Evolutionary conservation across 2,329 filamentous ascomycete genomes (phyloP), one percentile per base, ranked within the genome.

Genomic region (Calonectria ilicicola): DNA sequence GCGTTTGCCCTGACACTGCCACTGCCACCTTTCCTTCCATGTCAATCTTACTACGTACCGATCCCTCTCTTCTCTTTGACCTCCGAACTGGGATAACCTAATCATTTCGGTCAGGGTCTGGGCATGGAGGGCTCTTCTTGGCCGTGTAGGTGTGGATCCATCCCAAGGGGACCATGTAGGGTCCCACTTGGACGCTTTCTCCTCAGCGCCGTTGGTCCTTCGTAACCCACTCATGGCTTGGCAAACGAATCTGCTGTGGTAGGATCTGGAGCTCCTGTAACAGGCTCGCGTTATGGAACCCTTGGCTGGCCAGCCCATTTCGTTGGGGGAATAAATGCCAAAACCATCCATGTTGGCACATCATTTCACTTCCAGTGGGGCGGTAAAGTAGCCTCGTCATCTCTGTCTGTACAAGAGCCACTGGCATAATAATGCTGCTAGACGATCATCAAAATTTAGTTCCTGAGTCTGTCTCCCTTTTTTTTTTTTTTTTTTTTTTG

Each of bases 31-130:
- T 63, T 63, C 44, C 38, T 14, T 46, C 32, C 56, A 62, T 44
- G 58, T 46, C 26, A 63, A 63, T 68, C 29, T 23, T 46, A 27
- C 58, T 63, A 44, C 40, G 58, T 65, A 65, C 62, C 58, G 35
- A 63, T 63, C 58, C 32, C 38, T 27, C 23, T 63, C 58, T 49
- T 35, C 62, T 26, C 42, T 65, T 65, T 3, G n/a, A 21, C 27
- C 44, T 65, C 62, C 35, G 62, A 21, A 46, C 44, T 69, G 35
- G 67, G 44, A 64, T n/a, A 56, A 56, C 58, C 58, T 66, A 70
- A 66, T 70, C 42, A 29, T 53, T 56, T 42, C 44, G 47, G 32
- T 65, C 32, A 38, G 38, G 64, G 40, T 53, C 49, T 42, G 38
- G 49, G 29, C 46, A 66, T 66, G 46, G 21, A 42, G 42, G 26